These are phyloP conservation scores for Citrus hindsii DNA, from an alignment of 345 rosid genomes.

Conservation along the genomic window DNA sequence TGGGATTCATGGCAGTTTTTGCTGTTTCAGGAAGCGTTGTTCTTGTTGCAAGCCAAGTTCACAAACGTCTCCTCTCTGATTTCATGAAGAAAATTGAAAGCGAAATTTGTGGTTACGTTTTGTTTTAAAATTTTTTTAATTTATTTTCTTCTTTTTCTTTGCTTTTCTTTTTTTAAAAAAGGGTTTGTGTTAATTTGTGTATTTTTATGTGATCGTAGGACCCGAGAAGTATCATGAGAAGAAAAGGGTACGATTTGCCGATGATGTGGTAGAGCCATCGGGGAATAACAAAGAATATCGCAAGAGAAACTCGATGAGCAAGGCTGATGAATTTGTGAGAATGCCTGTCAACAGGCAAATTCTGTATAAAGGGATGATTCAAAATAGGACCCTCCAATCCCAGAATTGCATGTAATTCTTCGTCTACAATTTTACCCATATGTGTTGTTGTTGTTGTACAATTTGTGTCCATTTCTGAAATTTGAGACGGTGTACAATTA, in stretches of 20 bases:
- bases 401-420: background rate
- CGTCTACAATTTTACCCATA: background rate
- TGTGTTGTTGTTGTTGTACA: too few relatives aligned
- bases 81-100: conserved; percentile 63
- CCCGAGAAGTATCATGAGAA: conserved; percentile 13
- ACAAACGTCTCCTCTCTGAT: conserved; percentile 68
- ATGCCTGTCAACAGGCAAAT: conserved; percentile 50
- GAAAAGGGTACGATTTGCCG: conserved; percentile 80
- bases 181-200: background rate
- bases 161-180: too few relatives aligned
- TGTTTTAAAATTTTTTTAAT: background rate
- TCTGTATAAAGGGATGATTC: conserved; percentile 38
- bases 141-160: background rate
- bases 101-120: conserved; percentile 45
- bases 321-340: background rate
- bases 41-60: conserved; percentile 52
- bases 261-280: conserved; percentile 73
- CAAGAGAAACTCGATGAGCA: background rate
- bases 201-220: background rate
- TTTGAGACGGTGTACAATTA: too few relatives aligned
- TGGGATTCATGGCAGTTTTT: conserved; percentile 63
- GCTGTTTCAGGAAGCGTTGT: conserved; percentile 80
- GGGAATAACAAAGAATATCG: conserved; percentile 61
- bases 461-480: background rate
- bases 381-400: conserved; percentile 23